A percentile compares a stretch with the other conserved stretches of the same genome.
Evolutionary conservation across 2,329 filamentous ascomycete genomes (phyloP).

Genomic region (Cladosporium sp.): DNA sequence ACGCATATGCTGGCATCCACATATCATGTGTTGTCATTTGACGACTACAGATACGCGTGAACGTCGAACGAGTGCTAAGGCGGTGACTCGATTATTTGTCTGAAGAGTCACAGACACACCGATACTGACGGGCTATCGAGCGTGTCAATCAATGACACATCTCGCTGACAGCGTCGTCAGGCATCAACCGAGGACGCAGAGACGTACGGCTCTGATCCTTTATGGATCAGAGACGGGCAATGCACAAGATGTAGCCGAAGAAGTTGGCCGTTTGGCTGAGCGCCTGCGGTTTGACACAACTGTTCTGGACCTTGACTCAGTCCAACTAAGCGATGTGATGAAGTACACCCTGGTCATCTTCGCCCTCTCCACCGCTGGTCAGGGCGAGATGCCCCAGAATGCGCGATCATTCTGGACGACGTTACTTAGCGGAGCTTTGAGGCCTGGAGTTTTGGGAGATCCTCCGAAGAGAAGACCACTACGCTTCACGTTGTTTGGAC

Average conservation of each 20-base stretch:
- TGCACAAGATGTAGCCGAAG: conserved; percentile 85
- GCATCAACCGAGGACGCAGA: conserved; percentile 7
- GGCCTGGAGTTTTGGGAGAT: conserved; percentile 63
- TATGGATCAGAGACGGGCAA: conserved; percentile 97
- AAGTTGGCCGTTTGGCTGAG: conserved; percentile 73
- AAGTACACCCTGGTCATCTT: conserved; percentile 67
- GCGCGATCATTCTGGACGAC: conserved; percentile 80
- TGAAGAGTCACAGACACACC: background rate
- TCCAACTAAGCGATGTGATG: conserved; percentile 60
- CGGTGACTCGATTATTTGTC: background rate
- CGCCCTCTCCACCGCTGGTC: conserved; percentile 86
- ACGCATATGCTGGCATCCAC: background rate
- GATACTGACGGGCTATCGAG: background rate
- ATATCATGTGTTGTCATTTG: background rate
- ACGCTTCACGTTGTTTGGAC: conserved; percentile 81
- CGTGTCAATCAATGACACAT: conserved; percentile 7
- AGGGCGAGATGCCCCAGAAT: conserved; percentile 90
- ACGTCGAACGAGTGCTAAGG: background rate
- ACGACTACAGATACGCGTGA: background rate
- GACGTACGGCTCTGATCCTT: conserved; percentile 66
- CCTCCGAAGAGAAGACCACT: conserved; percentile 53
- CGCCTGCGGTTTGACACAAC: conserved; percentile 76
- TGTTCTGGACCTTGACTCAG: conserved; percentile 74
- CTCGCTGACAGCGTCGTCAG: conserved; percentile 16
- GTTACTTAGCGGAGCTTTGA: conserved; percentile 76